Base-by-base conservation (phyloP, 805 yeast genomes). In the Groenewaldozyma salmanticensis region DNA sequence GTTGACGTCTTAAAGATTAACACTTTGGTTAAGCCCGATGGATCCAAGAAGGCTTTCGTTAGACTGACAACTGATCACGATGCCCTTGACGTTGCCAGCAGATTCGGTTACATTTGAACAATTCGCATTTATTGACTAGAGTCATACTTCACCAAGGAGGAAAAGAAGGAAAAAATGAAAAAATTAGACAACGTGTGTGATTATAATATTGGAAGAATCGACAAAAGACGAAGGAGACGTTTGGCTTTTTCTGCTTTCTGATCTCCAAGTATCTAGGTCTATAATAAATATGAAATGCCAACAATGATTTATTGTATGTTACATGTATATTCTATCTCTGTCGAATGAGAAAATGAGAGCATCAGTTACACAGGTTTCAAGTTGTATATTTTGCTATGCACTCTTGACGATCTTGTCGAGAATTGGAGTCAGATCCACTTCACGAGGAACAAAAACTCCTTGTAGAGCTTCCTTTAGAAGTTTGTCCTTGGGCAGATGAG, bases 31-130 rank as follows among this genome's bases (percentile, higher is more conserved):
- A 86, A 95, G 77, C 96, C 98, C 70, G 88, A 92, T 73, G 98
- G 98, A 72, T 83, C 96, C 77, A 92, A 92, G 86, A 92, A 92
- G 81, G 98, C 98, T 68, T 92, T 82, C 80, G 90, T 92, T 68
- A 86, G 94, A 78, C 83, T 92, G 70, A 86, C 97, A 66, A 90
- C 95, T 69, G 98, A 92, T 74, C 83, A 80, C 79, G 98, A 92
- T 75, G 97, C 97, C 71, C 83, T 92, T 69, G 98, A 92, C 71
- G 87, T 92, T 71, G 98, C 98, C 70, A 88, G 88, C 95, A 86
- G 92, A 77, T 92, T 90, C 68, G 98, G 98, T 75, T 88, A 87
- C 94, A 81, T 90, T 72, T 90, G 78, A 83, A 39, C 38, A 32
- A 40, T 24, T 31, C 39, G 19, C 18, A 21, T 29, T 16, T 18